Conservation (phyloP, 2,329 filamentous ascomycete species). For the Hypoxylon sp. region DNA sequence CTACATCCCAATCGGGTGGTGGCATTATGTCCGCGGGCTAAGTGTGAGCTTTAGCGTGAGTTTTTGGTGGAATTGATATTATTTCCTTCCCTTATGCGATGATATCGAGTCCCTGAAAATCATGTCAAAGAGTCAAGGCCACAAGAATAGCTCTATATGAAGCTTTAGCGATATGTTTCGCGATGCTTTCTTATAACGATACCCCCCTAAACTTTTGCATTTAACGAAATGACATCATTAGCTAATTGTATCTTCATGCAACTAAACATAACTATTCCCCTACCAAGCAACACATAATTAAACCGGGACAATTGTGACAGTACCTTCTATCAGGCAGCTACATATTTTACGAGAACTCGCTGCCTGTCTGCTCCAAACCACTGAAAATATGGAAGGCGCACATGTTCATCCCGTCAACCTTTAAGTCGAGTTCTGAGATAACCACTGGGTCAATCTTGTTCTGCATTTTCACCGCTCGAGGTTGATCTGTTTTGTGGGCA, state of each 20-base stretch:
- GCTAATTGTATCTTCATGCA: constrained; percentile 5
- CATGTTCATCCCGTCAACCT: too few relatives aligned
- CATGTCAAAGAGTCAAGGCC: neutral
- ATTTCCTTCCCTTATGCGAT: neutral
- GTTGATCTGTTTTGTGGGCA: neutral
- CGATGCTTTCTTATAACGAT: neutral
- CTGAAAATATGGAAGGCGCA: neutral
- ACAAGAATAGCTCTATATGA: neutral
- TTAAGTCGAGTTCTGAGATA: neutral
- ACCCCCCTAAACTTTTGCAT: neutral
- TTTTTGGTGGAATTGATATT: constrained; percentile 86
- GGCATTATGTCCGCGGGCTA: constrained; percentile 93
- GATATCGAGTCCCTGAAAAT: neutral
- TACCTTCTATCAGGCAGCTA: constrained; percentile 18
- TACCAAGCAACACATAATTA: neutral
- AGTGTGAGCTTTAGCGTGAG: constrained; percentile 93
- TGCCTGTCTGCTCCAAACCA: constrained; percentile 5
- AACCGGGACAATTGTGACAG: constrained; percentile 9
- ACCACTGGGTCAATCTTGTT: neutral
- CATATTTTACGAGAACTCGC: constrained; percentile 9
- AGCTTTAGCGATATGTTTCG: neutral
- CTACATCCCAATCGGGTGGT: constrained; percentile 95
- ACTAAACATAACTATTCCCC: constrained; percentile 1
- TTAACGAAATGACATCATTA: neutral
- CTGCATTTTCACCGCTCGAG: neutral